Conservation (phyloP, 129 eudicot genomes). For the Helianthus annuus region DNA sequence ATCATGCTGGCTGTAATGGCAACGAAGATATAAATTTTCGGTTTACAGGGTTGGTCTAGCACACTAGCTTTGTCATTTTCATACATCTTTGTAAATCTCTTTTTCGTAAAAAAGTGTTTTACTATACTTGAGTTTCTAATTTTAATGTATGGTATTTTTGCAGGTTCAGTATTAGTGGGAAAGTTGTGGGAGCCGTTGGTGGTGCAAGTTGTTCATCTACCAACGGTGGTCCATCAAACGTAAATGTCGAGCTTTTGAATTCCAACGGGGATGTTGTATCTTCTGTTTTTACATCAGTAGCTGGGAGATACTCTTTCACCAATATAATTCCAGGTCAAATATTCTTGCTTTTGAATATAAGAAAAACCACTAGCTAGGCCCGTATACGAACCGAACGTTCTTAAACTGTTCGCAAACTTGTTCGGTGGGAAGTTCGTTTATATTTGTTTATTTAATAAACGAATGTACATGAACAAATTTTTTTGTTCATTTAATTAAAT, state of each 20-base stretch:
- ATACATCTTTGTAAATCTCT: neutral
- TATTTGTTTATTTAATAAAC: too few relatives aligned
- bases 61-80: constrained; percentile 7
- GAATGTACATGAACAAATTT: too few relatives aligned
- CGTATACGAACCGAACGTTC: too few relatives aligned
- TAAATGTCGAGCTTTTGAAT: constrained; percentile 75
- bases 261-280: constrained; percentile 62
- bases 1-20: constrained; percentile 86
- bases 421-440: too few relatives aligned
- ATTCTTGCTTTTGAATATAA: constrained; percentile 9
- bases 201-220: constrained; percentile 69
- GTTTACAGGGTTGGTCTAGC: constrained; percentile 80
- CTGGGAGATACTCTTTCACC: constrained; percentile 77
- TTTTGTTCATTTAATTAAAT: too few relatives aligned
- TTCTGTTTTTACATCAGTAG: constrained; percentile 62
- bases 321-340: constrained; percentile 79
- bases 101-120: neutral
- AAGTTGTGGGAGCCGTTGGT: constrained; percentile 89
- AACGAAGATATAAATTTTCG: constrained; percentile 95
- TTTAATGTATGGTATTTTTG: constrained; percentile 30
- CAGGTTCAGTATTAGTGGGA: constrained; percentile 87
- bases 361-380: neutral
- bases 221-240: constrained; percentile 85
- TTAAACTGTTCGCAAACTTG: too few relatives aligned
- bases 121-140: constrained; percentile 22